A percentile compares a stretch with the other conserved stretches of the same genome.
These are phyloP conservation scores for Tetrahymena malaccensis DNA, from an alignment of 73 alveolate genomes.

Conservation along the genomic window DNA sequence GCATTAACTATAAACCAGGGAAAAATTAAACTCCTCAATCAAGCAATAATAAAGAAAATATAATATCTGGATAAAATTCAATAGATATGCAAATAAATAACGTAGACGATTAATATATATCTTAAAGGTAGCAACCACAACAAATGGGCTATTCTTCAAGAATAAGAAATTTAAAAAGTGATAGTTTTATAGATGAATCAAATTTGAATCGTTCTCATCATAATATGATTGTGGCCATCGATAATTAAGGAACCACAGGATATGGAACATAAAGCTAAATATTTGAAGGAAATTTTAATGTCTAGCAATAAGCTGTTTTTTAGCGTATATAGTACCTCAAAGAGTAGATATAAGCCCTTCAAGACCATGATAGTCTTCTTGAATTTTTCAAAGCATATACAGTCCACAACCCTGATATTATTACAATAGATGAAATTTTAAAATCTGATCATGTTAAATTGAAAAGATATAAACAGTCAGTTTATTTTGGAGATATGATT, in stretches of 20 bases:
- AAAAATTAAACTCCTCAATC: not conserved
- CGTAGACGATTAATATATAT: not conserved
- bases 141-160: not conserved
- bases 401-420: not conserved
- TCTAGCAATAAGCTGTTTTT: not conserved
- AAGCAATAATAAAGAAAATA: not conserved
- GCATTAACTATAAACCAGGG: not conserved
- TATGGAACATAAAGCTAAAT: not conserved
- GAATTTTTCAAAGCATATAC: not conserved
- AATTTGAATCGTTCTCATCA: not conserved
- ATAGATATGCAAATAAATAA: not conserved
- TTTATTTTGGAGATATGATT: constrained; percentile 27
- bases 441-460: not conserved
- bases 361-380: not conserved
- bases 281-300: not conserved
- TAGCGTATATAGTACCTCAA: not conserved
- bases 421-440: not conserved
- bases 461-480: not conserved
- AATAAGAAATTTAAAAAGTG: not conserved
- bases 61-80: not conserved
- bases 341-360: not conserved
- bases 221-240: not conserved
- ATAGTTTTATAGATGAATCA: not conserved
- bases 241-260: not conserved
- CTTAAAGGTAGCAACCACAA: not conserved